Conservation (phyloP, 768 basidiomycete species). For the Lactarius vividus region DNA sequence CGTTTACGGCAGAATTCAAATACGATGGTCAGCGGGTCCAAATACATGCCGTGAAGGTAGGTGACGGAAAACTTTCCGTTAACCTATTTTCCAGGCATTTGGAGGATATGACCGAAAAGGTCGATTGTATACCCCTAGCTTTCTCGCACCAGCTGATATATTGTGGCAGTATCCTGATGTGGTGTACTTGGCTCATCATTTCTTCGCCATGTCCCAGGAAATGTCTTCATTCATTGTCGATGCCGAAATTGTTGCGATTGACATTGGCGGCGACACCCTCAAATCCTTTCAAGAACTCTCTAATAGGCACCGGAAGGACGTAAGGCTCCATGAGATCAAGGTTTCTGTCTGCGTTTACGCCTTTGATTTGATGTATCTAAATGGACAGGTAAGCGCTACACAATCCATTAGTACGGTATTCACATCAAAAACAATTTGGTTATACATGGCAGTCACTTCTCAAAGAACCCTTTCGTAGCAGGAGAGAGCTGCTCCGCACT, state of each 20-base stretch:
- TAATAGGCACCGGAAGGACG: slow-evolving; percentile 81
- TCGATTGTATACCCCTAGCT: slow-evolving; percentile 31
- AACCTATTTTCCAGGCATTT: slow-evolving; percentile 85
- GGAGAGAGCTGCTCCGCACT: slow-evolving; percentile 61
- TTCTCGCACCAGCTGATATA: slow-evolving; percentile 19
- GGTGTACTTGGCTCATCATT: slow-evolving; percentile 49
- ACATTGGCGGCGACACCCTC: slow-evolving; percentile 56
- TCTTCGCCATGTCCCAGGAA: slow-evolving; percentile 45
- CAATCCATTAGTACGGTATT: slow-evolving; percentile 12
- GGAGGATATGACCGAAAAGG: slow-evolving; percentile 91
- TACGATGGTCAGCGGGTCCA: slow-evolving; percentile 88
- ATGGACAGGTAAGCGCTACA: slow-evolving; percentile 60
- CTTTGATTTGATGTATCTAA: slow-evolving; percentile 87
- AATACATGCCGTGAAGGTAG: slow-evolving; percentile 53
- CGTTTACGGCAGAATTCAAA: slow-evolving; percentile 87
- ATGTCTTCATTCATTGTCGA: slow-evolving; percentile 73
- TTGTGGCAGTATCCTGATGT: slow-evolving; percentile 76
- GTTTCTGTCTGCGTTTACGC: slow-evolving; percentile 80
- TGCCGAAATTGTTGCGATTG: slow-evolving; percentile 85
- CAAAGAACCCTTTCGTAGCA: slow-evolving; percentile 62
- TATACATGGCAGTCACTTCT: slow-evolving; percentile 56
- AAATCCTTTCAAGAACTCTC: slow-evolving; percentile 86
- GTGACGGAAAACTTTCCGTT: slow-evolving; percentile 39
- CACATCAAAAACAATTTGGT: slow-evolving; percentile 16
- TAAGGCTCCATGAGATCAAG: slow-evolving; percentile 67